Conservation (phyloP, 2,329 filamentous ascomycete genomes). For the Penicillium sp. region DNA sequence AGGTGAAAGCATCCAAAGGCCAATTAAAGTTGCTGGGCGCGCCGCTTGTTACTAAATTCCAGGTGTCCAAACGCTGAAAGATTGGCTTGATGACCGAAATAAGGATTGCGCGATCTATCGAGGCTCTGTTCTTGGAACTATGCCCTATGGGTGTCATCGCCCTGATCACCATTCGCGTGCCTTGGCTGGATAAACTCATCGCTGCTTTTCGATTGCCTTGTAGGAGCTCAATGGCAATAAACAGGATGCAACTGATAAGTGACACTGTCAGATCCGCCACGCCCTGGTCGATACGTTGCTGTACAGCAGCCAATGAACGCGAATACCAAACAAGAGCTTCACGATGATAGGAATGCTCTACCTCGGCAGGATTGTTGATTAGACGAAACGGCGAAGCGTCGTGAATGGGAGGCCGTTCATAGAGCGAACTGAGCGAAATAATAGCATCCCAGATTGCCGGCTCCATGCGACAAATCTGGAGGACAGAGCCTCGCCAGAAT, state of each 20-base stretch:
- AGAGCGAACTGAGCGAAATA: slow-evolving; percentile 28
- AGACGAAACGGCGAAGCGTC: slow-evolving; percentile 9
- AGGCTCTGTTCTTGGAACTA: not conserved
- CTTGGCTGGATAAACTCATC: slow-evolving; percentile 9
- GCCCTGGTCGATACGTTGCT: slow-evolving; percentile 15
- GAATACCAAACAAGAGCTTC: slow-evolving; percentile 22
- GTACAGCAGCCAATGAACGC: slow-evolving; percentile 16
- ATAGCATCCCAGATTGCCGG: slow-evolving; percentile 30
- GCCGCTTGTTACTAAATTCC: slow-evolving; percentile 7
- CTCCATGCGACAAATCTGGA: slow-evolving; percentile 26
- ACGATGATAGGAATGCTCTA: slow-evolving; percentile 9
- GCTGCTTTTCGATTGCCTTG: slow-evolving; percentile 17
- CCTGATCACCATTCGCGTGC: slow-evolving; percentile 8
- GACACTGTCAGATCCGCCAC: slow-evolving; percentile 13
- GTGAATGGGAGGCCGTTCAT: slow-evolving; percentile 22
- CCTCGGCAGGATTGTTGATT: slow-evolving; percentile 11
- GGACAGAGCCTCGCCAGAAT: slow-evolving; percentile 28
- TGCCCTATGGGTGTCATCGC: not conserved
- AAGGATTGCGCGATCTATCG: not conserved
- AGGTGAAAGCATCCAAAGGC: not conserved
- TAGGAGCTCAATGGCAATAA: slow-evolving; percentile 20
- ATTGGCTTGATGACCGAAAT: slow-evolving; percentile 8
- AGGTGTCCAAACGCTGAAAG: slow-evolving; percentile 16
- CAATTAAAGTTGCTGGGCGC: not conserved
- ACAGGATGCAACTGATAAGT: slow-evolving; percentile 19